Evolutionary conservation across 2,329 filamentous ascomycete genomes (phyloP).

Genomic region (Xylariaceae sp.): DNA sequence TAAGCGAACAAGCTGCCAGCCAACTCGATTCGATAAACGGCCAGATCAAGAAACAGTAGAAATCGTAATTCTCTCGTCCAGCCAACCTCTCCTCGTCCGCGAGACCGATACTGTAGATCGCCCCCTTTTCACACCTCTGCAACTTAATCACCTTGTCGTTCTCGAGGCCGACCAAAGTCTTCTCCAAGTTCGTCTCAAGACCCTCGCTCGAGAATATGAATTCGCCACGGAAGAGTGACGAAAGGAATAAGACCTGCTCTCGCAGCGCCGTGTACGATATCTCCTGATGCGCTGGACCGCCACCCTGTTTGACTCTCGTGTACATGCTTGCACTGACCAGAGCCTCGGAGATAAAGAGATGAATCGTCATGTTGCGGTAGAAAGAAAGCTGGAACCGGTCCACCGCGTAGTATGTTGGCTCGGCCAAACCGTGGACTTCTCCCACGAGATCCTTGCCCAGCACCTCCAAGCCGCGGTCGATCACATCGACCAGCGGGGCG

Average conservation of each 20-base stretch:
- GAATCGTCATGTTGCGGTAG: slow-evolving; percentile 99
- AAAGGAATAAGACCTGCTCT: slow-evolving; percentile 82
- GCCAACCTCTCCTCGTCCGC: slow-evolving; percentile 68
- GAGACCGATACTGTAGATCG: slow-evolving; percentile 65
- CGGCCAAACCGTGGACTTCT: slow-evolving; percentile 69
- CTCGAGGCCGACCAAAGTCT: slow-evolving; percentile 72
- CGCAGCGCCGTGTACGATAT: slow-evolving; percentile 69
- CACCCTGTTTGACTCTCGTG: slow-evolving; percentile 81
- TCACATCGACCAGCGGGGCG: slow-evolving; percentile 70
- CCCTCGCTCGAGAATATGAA: slow-evolving; percentile 95
- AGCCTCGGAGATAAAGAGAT: slow-evolving; percentile 91
- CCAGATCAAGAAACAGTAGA: slow-evolving; percentile 98
- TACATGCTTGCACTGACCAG: slow-evolving; percentile 89
- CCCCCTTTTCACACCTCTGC: slow-evolving; percentile 49
- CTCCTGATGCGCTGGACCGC: slow-evolving; percentile 73
- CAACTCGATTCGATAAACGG: slow-evolving; percentile 94
- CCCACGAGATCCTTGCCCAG: slow-evolving; percentile 86
- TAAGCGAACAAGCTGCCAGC: slow-evolving; percentile 82
- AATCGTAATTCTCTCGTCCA: slow-evolving; percentile 93
- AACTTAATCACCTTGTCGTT: slow-evolving; percentile 70
- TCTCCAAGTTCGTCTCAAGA: slow-evolving; percentile 71
- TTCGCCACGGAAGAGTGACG: slow-evolving; percentile 87
- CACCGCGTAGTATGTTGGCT: slow-evolving; percentile 90
- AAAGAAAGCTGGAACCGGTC: slow-evolving; percentile 97
- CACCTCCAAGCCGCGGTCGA: slow-evolving; percentile 86